These are phyloP conservation scores for Cryptosporidium tyzzeri DNA, from an alignment of 169 alveolate species.

Conservation along the genomic window DNA sequence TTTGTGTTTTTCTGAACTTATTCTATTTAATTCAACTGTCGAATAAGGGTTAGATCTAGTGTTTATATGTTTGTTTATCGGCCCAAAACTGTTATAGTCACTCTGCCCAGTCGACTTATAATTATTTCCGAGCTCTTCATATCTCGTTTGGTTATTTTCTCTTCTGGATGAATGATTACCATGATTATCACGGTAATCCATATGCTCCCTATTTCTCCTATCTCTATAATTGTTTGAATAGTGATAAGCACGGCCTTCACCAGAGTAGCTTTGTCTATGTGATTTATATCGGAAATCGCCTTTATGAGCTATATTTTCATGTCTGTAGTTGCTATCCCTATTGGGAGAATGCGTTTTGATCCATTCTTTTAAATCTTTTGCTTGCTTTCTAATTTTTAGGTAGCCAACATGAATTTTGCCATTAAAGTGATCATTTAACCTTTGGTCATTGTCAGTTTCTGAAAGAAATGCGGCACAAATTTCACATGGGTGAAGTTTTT, in stretches of 20 bases:
- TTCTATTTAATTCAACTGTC: not conserved
- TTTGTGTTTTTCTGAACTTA: not conserved
- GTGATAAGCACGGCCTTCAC: constrained; percentile 19
- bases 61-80: not conserved
- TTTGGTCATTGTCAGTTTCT: constrained; percentile 83
- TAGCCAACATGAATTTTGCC: constrained; percentile 86
- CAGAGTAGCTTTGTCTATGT: not conserved
- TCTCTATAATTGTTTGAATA: constrained; percentile 9
- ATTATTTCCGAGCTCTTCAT: not conserved
- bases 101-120: not conserved
- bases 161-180: constrained; percentile 1
- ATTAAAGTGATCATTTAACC: constrained; percentile 85
- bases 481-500: constrained; percentile 86
- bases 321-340: not conserved
- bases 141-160: not conserved
- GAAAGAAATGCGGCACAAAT: constrained; percentile 87
- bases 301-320: not conserved
- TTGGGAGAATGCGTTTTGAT: not conserved
- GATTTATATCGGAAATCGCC: not conserved
- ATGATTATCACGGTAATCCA: constrained; percentile 7
- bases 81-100: not conserved
- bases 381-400: constrained; percentile 82
- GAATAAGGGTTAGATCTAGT: constrained; percentile 10
- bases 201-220: not conserved
- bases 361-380: constrained; percentile 61